These are phyloP conservation scores for Kingdonia uniflora DNA, from an alignment of 164 flowering plant genomes.

Conservation along the genomic window DNA sequence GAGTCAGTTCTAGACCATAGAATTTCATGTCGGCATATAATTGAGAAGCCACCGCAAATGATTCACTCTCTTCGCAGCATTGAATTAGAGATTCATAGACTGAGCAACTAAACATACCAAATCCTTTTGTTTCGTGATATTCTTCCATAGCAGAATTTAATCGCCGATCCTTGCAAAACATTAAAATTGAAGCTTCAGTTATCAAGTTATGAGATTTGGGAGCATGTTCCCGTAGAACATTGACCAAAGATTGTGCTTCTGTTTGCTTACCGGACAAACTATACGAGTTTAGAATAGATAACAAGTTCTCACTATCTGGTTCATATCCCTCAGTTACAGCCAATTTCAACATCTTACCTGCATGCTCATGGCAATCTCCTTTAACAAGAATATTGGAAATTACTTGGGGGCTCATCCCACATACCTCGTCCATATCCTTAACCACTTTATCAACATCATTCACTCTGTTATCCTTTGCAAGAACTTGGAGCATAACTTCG, in stretches of 20 bases:
- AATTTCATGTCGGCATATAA: conserved; percentile 76
- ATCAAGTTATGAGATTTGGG: conserved; percentile 28
- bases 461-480: conserved; percentile 40
- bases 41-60: conserved; percentile 63
- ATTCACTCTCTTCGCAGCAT: conserved; percentile 47
- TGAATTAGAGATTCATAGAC: conserved; percentile 65
- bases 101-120: conserved; percentile 23
- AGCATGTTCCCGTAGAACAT: conserved; percentile 39
- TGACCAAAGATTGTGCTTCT: conserved; percentile 55
- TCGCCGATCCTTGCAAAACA: conserved; percentile 50
- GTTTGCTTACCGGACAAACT: conserved; percentile 45
- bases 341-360: conserved; percentile 44
- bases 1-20: conserved; percentile 47
- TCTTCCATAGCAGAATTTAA: conserved; percentile 56
- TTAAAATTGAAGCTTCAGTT: conserved; percentile 43
- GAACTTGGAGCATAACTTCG: conserved; percentile 39
- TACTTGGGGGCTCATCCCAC: conserved; percentile 39
- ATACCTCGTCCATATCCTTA: conserved; percentile 53
- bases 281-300: conserved; percentile 53
- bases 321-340: conserved; percentile 43
- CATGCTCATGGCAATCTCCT: conserved; percentile 62
- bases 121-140: conserved; percentile 29
- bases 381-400: conserved; percentile 58
- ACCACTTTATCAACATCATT: conserved; percentile 38
- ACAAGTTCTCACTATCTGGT: conserved; percentile 40